Percentiles rank a stretch among this genome's conserved stretches.
These are phyloP conservation scores for Raffaelea deltoideospora DNA, from an alignment of 2,329 filamentous ascomycete species.

Conservation along the genomic window DNA sequence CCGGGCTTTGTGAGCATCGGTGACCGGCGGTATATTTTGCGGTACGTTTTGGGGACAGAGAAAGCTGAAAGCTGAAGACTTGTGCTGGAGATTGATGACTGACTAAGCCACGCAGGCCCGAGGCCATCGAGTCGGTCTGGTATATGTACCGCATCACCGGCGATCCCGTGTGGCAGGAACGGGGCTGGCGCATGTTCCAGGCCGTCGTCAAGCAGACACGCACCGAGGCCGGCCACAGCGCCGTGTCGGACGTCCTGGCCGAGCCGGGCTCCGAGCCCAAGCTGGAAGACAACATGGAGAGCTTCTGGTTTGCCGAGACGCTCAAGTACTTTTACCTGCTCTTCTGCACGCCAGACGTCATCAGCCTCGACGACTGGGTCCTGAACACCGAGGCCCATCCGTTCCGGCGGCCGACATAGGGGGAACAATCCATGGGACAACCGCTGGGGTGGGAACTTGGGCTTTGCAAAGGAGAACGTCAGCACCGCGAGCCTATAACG, in stretches of 20 bases:
- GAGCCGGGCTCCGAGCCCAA: constrained; percentile 18
- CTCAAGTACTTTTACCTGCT: constrained; percentile 85
- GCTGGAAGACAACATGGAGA: constrained; percentile 58
- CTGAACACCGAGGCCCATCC: constrained; percentile 50
- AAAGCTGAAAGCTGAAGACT: too few species aligned
- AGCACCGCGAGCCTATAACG: too few species aligned
- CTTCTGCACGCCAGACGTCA: constrained; percentile 51
- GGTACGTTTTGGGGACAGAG: constrained; percentile 39
- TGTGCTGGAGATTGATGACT: too few species aligned
- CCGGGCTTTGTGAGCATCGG: constrained; percentile 33
- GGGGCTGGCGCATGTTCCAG: constrained; percentile 76
- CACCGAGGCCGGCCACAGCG: constrained; percentile 53
- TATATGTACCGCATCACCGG: constrained; percentile 85
- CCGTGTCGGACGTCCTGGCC: constrained; percentile 47
- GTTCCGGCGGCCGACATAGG: constrained; percentile 29
- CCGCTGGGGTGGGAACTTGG: too few species aligned
- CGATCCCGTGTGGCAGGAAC: constrained; percentile 57
- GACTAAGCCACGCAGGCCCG: constrained; percentile 40
- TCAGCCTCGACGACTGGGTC: constrained; percentile 55
- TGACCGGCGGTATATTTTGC: constrained; percentile 40
- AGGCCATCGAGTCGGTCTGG: constrained; percentile 79
- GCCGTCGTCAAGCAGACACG: constrained; percentile 51
- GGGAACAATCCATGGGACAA: not conserved
- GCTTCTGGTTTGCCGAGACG: constrained; percentile 83
- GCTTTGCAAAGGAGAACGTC: too few species aligned